Evolutionary conservation across 768 basidiomycete genomes (phyloP), one percentile per base, ranked within the genome.

Genomic region (Clitopilus hobsonii): DNA sequence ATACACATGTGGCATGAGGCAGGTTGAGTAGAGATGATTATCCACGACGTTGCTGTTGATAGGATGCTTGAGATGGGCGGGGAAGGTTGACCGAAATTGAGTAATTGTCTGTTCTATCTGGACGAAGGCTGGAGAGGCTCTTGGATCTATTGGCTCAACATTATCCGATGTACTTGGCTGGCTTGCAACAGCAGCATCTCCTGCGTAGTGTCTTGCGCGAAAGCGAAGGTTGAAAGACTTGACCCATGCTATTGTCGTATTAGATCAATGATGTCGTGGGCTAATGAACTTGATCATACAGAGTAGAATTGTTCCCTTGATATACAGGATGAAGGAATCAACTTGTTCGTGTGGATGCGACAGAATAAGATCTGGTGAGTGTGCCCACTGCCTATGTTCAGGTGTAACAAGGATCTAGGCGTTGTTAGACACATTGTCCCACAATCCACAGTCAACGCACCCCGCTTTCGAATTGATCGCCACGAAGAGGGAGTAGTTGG

Each of bases 141-240:
- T 72, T 18, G 82, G 77, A 58, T 88, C 86, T 28, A 82, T 69
- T 36, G 78, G 73, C 48, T 82, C 79, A 27, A 76, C 67, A 14
- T 69, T 57, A 20, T 73, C 72, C 1, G 65, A 65, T 11, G 65
- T 64, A 47, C 79, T 73, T 38, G 57, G 69, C 49, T 74, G 69
- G 45, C 71, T 74, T 11, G 74, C 69, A 5, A 82, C 75, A 6
- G 76, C 62, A 11, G 73, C 67, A 60, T 88, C 85, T 24, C 85
- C 86, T 20, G 78, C 72, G 61, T 82, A 82, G 59, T 84, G 80
- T 60, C 75, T 77, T 20, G 82, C 72, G 27, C 83, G 75, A 65
- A 84, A 89, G 32, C 89, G 80, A 41, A 82, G 62, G 64, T 89
- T 88, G 67, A 88, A 90, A 8, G 73, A 69, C 65, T 89, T 89